Percentiles rank a stretch among this genome's conserved stretches.
These are phyloP conservation scores for Ammopiptanthus mongolicus DNA, from an alignment of 306 rosid species.

Conservation along the genomic window DNA sequence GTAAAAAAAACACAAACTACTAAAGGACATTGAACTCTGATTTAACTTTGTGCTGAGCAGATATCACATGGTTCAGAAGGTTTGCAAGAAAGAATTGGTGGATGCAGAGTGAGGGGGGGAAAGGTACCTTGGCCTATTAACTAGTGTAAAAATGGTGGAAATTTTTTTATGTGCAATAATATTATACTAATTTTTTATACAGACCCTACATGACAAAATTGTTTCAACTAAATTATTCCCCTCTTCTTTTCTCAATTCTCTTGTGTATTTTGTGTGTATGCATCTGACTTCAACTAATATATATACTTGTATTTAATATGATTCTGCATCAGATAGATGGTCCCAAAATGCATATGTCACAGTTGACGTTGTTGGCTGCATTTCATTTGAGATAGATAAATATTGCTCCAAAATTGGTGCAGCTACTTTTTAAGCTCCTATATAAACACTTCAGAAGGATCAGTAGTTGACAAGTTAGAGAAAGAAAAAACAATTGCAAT, in stretches of 20 bases:
- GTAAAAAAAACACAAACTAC: not conserved
- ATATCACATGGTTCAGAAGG: constrained; percentile 19
- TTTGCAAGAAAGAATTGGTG: too few species aligned
- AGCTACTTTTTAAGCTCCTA: constrained; percentile 41
- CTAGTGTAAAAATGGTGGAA: not conserved
- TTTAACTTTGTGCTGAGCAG: not conserved
- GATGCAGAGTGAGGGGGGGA: not conserved
- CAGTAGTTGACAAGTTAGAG: constrained; percentile 32
- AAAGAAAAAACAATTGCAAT: constrained; percentile 14
- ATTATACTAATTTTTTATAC: not conserved
- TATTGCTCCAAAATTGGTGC: constrained; percentile 46
- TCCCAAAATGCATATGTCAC: constrained; percentile 18
- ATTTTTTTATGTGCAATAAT: not conserved
- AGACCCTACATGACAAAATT: not conserved
- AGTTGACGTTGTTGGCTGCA: constrained; percentile 13
- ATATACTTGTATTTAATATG: not conserved
- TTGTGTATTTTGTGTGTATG: not conserved
- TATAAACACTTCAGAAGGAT: constrained; percentile 29
- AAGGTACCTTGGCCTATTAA: constrained; percentile 17
- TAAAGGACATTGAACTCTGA: not conserved
- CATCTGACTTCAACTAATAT: not conserved
- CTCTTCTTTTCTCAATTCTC: not conserved
- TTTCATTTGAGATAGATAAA: constrained; percentile 27
- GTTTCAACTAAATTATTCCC: not conserved
- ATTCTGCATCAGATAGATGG: not conserved